A percentile compares a stretch with the other conserved stretches of the same genome.
Conservation (phyloP, 257 asterid genomes). For the Orobanche coerulescens region DNA sequence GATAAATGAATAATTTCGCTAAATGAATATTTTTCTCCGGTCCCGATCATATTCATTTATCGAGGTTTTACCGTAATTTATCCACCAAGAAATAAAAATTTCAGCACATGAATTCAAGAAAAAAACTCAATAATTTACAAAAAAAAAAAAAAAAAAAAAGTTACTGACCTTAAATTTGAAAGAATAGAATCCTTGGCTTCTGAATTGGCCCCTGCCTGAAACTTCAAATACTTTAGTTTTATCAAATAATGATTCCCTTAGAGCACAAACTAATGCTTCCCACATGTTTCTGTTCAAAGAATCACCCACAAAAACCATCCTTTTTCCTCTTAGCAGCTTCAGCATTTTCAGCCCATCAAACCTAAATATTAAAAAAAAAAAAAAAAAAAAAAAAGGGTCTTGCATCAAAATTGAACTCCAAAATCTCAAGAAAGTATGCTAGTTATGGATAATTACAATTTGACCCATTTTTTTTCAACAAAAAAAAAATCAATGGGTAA, state of each 20-base stretch:
- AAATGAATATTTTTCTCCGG: too few species aligned
- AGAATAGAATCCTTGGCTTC: slow-evolving; percentile 42
- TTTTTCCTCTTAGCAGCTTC: slow-evolving; percentile 43
- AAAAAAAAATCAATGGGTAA: neutral
- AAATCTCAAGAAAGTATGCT: neutral
- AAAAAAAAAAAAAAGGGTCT: neutral
- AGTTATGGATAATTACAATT: neutral
- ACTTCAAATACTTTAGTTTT: slow-evolving; percentile 37
- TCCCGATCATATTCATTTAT: too few species aligned
- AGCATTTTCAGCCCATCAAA: slow-evolving; percentile 52
- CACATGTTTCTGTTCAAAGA: slow-evolving; percentile 67
- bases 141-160: too few species aligned
- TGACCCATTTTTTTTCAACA: neutral
- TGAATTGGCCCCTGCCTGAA: slow-evolving; percentile 37
- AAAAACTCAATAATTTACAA: too few species aligned
- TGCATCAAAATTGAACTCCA: neutral
- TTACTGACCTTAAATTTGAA: slow-evolving; percentile 39
- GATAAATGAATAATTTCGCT: too few species aligned
- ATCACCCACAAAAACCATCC: slow-evolving; percentile 61
- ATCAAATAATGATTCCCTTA: slow-evolving; percentile 33
- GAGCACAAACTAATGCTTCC: slow-evolving; percentile 53
- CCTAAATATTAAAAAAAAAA: slow-evolving; percentile 20
- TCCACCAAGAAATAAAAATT: too few species aligned
- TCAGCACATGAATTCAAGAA: too few species aligned
- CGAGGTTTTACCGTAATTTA: too few species aligned